These are phyloP conservation scores for Theobroma cacao DNA, from an alignment of 345 rosid species.

Conservation along the genomic window DNA sequence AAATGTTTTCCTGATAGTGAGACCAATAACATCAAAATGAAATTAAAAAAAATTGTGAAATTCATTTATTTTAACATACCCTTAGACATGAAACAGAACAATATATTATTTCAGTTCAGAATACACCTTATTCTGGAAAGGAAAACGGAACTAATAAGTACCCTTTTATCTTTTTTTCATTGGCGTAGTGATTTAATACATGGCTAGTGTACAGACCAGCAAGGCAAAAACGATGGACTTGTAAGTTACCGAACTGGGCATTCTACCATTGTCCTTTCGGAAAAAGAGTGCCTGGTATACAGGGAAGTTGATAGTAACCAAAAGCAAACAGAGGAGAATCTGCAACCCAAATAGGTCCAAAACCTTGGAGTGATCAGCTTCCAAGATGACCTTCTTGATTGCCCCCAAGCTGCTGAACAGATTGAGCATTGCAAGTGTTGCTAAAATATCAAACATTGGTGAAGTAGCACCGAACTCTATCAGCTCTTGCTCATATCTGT, in stretches of 20 bases:
- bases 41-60: too few relatives aligned
- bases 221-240: slow-evolving; percentile 13
- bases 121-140: too few relatives aligned
- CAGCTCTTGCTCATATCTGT: neutral
- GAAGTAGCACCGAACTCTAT: slow-evolving; percentile 41
- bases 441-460: slow-evolving; percentile 37
- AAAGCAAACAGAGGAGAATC: slow-evolving; percentile 32
- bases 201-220: slow-evolving; percentile 23
- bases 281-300: neutral
- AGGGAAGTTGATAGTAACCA: slow-evolving; percentile 5
- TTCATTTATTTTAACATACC: too few relatives aligned
- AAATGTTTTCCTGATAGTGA: too few relatives aligned
- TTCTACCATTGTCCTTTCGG: slow-evolving; percentile 28
- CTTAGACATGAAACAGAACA: too few relatives aligned
- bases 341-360: slow-evolving; percentile 27
- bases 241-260: slow-evolving; percentile 25
- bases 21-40: too few relatives aligned
- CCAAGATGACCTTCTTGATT: slow-evolving; percentile 15
- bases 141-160: too few relatives aligned
- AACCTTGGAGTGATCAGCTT: neutral
- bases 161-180: too few relatives aligned
- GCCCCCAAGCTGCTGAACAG: slow-evolving; percentile 23
- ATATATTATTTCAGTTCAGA: too few relatives aligned
- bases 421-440: slow-evolving; percentile 44
- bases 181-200: too few relatives aligned